Evolutionary conservation across 345 rosid genomes (phyloP).

Genomic region (Ceriops zippeliana): DNA sequence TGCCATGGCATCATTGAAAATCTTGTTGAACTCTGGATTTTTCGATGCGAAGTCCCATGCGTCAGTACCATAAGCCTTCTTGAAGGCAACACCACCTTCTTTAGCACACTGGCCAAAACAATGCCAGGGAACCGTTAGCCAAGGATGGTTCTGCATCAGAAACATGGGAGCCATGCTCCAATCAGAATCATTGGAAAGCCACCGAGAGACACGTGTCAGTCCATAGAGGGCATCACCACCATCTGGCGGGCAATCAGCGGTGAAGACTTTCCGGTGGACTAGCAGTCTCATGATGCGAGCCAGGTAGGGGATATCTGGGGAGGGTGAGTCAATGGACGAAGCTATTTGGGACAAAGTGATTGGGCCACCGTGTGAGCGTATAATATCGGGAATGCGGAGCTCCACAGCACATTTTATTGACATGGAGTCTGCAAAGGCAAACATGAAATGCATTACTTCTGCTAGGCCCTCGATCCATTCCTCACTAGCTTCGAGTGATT

Average conservation of each 20-base stretch:
- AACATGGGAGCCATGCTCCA: constrained; percentile 28
- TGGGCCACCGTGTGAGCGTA: constrained; percentile 17
- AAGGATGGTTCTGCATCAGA: constrained; percentile 26
- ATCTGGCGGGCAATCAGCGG: constrained; percentile 9
- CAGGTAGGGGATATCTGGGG: constrained; percentile 11
- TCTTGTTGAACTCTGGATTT: constrained; percentile 21
- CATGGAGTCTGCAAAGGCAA: constrained; percentile 25
- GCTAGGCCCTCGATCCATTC: constrained; percentile 16
- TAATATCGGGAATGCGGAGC: constrained; percentile 26
- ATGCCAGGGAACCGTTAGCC: constrained; percentile 24
- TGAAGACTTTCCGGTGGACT: constrained; percentile 21
- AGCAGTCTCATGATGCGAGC: constrained; percentile 28
- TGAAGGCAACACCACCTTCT: constrained; percentile 38
- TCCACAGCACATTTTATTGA: constrained; percentile 22
- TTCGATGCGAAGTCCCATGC: constrained; percentile 23
- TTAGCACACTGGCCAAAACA: constrained; percentile 23
- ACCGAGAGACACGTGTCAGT: constrained; percentile 24
- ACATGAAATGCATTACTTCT: constrained; percentile 15
- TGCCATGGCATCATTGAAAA: constrained; percentile 29
- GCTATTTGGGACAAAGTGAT: constrained; percentile 26
- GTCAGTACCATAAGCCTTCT: constrained; percentile 31
- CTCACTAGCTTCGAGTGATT: neutral
- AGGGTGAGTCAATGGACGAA: constrained; percentile 16
- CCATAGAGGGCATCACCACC: constrained; percentile 28
- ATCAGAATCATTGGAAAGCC: constrained; percentile 28